Evolutionary conservation across 495 filamentous ascomycete species (phyloP).

Genomic region (Cladorrhinum samala): DNA sequence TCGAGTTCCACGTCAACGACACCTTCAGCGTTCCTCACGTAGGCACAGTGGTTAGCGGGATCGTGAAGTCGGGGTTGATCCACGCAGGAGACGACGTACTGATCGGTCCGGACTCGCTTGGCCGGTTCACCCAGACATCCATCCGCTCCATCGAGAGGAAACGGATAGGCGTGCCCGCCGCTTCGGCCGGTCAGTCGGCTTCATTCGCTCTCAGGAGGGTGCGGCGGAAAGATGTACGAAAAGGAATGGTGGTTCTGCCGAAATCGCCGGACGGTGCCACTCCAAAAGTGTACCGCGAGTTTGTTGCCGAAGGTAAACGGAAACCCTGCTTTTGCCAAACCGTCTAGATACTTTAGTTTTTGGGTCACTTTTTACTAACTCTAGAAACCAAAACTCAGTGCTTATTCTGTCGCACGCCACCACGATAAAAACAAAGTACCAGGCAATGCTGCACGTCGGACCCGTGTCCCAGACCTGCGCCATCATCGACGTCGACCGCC

Average conservation of each 20-base stretch:
- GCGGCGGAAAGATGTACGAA: slow-evolving; percentile 86
- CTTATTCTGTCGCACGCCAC: slow-evolving; percentile 94
- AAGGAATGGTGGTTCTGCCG: slow-evolving; percentile 95
- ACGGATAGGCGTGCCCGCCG: slow-evolving; percentile 81
- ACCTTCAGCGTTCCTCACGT: slow-evolving; percentile 98
- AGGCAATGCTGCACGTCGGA: slow-evolving; percentile 97
- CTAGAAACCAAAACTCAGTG: slow-evolving; percentile 53
- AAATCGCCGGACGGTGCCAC: slow-evolving; percentile 60
- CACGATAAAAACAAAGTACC: slow-evolving; percentile 97
- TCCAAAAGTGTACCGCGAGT: slow-evolving; percentile 83
- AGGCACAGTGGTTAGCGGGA: slow-evolving; percentile 90
- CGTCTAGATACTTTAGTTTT: no score
- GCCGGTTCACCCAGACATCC: slow-evolving; percentile 83
- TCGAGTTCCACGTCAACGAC: slow-evolving; percentile 96
- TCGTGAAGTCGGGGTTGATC: slow-evolving; percentile 81
- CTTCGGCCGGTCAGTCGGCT: slow-evolving; percentile 85
- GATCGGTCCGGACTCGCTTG: slow-evolving; percentile 86
- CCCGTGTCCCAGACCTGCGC: slow-evolving; percentile 92
- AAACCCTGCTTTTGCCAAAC: no score
- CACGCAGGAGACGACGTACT: slow-evolving; percentile 86
- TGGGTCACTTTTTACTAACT: no score
- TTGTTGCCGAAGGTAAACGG: slow-evolving; percentile 74
- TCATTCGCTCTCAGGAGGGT: slow-evolving; percentile 86
- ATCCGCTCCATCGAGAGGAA: slow-evolving; percentile 95
- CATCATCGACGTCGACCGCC: slow-evolving; percentile 96